Conservation (phyloP, 2,329 filamentous ascomycete genomes). For the Leptographium wingfieldii region DNA sequence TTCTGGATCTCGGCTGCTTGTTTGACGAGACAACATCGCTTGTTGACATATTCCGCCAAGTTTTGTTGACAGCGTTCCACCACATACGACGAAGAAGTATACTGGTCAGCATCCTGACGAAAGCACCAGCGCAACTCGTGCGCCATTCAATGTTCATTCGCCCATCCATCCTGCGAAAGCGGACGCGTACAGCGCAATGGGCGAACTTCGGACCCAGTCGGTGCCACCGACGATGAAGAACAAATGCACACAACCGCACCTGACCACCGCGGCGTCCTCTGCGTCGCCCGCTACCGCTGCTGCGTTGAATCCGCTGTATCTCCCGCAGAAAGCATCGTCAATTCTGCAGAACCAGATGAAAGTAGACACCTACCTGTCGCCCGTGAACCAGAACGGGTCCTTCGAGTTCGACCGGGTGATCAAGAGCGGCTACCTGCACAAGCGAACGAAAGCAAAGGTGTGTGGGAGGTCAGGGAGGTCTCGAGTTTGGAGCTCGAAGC, state of each 20-base stretch:
- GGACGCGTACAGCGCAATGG: constrained; percentile 10
- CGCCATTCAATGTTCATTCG: neutral
- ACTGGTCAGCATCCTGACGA: neutral
- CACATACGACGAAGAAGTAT: neutral
- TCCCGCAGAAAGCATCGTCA: constrained; percentile 15
- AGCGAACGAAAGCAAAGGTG: constrained; percentile 91
- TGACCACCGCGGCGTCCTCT: neutral
- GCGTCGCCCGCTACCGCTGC: neutral
- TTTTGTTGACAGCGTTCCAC: neutral
- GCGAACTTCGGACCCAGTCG: constrained; percentile 15
- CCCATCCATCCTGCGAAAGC: neutral
- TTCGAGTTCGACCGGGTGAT: constrained; percentile 93
- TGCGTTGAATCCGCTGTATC: constrained; percentile 1
- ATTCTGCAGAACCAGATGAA: constrained; percentile 31
- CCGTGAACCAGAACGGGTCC: constrained; percentile 87
- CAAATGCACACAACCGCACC: constrained; percentile 4
- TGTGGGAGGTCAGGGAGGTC: constrained; percentile 4
- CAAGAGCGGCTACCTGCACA: constrained; percentile 75
- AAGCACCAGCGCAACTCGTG: neutral
- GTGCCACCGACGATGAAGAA: constrained; percentile 11
- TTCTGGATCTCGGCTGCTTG: neutral
- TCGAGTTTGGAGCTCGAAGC: neutral
- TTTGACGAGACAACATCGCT: neutral
- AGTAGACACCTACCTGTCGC: constrained; percentile 55
- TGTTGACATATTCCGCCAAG: neutral